Evolutionary conservation across 2,329 filamentous ascomycete genomes (phyloP), one percentile per base, ranked within the genome.

Genomic region (Curvularia sp.): DNA sequence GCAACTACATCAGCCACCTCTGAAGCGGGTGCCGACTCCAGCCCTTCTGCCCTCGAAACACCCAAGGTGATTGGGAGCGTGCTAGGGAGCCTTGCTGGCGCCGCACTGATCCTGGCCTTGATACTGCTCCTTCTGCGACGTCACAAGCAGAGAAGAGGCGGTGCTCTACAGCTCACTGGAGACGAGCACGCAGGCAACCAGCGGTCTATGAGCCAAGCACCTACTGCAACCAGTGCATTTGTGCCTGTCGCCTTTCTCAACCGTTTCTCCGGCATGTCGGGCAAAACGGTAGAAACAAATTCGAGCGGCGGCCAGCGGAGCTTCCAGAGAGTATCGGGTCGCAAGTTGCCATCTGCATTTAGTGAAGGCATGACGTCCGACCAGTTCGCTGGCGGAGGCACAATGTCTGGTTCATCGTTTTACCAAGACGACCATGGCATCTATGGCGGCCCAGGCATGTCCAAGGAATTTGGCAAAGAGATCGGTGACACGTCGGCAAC

Each of bases 51-150:
- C 20, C 73, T 80, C 6, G 77, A 79, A 44, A 85, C 83, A 24
- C 81, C 82, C 15, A 81, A 81, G 58, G 82, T 88, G 3, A 85
- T 87, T 20, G 86, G 86, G 7, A 86, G 85, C 47, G 84, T 88
- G n/a, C 80, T 89, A 26, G 86, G 86, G 15, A 86, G 86, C 46
- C 80, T 87, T 49, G 85, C 85, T 33, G 86, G 85, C 28, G 68
- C 84, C 33, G 82, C 85, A 12, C 69, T 86, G 7, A 68, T 86
- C 7, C 67, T 85, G 8, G 68, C 83, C 10, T 75, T 84, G 31
- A 71, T 86, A 10, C 70, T 88, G 52, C 72, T 87, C 31, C 73
- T 87, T 53, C 75, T 86, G 47, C 79, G 81, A 57, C 82, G 84
- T 67, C 85, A 84, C 70, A 81, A 82, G 61, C 76, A 74, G 18